A percentile compares a stretch with the other conserved stretches of the same genome.
Evolutionary conservation across 176 grass and related monocot genomes (phyloP).

Genomic region (Poa pratensis): DNA sequence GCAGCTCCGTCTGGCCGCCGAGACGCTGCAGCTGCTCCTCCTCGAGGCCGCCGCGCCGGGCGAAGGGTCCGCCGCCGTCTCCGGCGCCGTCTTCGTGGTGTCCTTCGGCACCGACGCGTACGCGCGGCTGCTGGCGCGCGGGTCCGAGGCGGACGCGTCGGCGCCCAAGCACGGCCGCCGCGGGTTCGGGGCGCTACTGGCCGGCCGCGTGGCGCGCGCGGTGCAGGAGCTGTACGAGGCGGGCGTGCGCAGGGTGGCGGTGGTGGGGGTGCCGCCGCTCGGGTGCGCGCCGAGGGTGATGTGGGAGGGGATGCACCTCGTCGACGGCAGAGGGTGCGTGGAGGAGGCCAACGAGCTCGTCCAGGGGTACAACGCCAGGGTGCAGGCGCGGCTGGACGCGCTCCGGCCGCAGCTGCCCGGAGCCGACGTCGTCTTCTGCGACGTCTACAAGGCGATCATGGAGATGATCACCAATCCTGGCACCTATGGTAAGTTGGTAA

Average conservation of each 20-base stretch:
- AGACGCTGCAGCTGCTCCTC: slow-evolving; percentile 66
- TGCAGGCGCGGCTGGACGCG: slow-evolving; percentile 41
- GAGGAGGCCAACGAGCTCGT: slow-evolving; percentile 70
- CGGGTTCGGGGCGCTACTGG: slow-evolving; percentile 51
- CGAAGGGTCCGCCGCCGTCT: background rate
- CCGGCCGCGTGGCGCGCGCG: slow-evolving; percentile 50
- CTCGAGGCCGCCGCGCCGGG: slow-evolving; percentile 45
- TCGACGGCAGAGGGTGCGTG: slow-evolving; percentile 45
- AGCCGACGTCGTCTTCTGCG: slow-evolving; percentile 70
- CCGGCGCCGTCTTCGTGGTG: slow-evolving; percentile 56
- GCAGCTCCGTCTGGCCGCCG: slow-evolving; percentile 66
- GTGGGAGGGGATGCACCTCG: slow-evolving; percentile 48
- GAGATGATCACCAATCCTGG: slow-evolving; percentile 59
- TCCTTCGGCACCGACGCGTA: slow-evolving; percentile 81
- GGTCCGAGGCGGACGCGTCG: slow-evolving; percentile 30
- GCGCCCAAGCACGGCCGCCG: slow-evolving; percentile 68
- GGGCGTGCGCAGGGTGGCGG: slow-evolving; percentile 60
- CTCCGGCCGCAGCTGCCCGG: slow-evolving; percentile 45
- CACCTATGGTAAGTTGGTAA: slow-evolving; percentile 41
- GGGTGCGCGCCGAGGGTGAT: slow-evolving; percentile 66
- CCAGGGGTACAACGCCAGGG: slow-evolving; percentile 54
- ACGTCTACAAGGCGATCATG: slow-evolving; percentile 63
- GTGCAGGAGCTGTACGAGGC: slow-evolving; percentile 74
- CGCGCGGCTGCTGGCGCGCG: slow-evolving; percentile 47
- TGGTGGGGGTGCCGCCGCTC: slow-evolving; percentile 68